Conservation (phyloP, 345 rosid genomes). For the Xanthoceras sorbifolium region DNA sequence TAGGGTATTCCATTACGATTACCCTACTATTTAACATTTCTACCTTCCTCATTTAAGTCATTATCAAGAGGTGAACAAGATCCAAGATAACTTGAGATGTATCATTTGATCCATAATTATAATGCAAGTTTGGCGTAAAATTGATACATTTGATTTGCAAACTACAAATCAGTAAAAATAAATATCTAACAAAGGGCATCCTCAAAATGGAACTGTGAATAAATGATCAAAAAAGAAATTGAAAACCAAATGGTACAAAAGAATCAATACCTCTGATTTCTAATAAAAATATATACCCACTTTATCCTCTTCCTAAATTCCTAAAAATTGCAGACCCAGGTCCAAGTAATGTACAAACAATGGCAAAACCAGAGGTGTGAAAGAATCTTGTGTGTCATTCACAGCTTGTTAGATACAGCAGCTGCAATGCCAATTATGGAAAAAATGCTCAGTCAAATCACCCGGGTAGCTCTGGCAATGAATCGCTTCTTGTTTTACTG, state of each 20-base stretch:
- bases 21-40: no score
- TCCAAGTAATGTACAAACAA: constrained; percentile 36
- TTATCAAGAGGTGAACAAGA: no score
- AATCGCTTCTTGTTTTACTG: constrained; percentile 13
- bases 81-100: no score
- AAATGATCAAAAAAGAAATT: not conserved
- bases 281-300: constrained; percentile 30
- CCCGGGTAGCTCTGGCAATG: constrained; percentile 24
- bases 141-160: not conserved
- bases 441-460: constrained; percentile 35
- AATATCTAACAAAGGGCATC: not conserved
- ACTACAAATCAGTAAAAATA: not conserved
- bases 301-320: constrained; percentile 23
- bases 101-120: no score
- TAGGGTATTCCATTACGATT: no score
- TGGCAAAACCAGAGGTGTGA: constrained; percentile 28
- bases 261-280: constrained; percentile 34
- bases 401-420: constrained; percentile 54
- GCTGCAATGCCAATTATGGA: constrained; percentile 31
- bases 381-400: constrained; percentile 36
- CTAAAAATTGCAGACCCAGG: constrained; percentile 24
- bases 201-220: not conserved
- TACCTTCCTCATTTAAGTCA: no score
- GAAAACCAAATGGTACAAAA: constrained; percentile 11
- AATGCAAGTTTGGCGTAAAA: not conserved